A percentile compares a stretch with the other conserved stretches of the same genome.
Evolutionary conservation across 257 asterid genomes (phyloP).

Genomic region (Fraxinus excelsior): DNA sequence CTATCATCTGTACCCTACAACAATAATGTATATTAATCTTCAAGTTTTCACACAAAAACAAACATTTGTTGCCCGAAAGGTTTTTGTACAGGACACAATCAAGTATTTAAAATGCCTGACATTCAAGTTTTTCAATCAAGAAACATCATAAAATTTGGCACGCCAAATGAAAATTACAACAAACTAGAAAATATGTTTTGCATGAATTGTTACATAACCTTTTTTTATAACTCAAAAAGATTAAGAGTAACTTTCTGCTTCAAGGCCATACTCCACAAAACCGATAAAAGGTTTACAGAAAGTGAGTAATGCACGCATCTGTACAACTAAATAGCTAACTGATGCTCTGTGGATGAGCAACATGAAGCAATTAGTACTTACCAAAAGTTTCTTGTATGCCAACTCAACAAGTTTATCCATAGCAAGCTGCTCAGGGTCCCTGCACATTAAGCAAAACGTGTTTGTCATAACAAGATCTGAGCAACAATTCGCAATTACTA

Average conservation of each 20-base stretch:
- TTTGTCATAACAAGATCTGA: constrained; percentile 15
- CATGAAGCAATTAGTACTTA: constrained; percentile 34
- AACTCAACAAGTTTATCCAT: constrained; percentile 77
- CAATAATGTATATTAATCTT: neutral
- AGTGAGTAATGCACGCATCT: neutral
- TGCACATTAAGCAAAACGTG: constrained; percentile 35
- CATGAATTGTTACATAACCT: neutral
- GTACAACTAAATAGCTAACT: neutral
- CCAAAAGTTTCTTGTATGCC: constrained; percentile 83
- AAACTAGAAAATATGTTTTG: neutral
- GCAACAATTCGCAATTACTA: constrained; percentile 7
- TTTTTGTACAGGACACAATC: neutral
- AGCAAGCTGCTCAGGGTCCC: constrained; percentile 89
- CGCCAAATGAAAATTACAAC: neutral
- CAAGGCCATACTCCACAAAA: neutral
- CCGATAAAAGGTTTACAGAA: neutral
- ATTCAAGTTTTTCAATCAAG: neutral
- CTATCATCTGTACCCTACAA: neutral
- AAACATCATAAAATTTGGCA: neutral
- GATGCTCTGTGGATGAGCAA: constrained; percentile 12
- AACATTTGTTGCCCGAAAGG: neutral
- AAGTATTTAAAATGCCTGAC: neutral
- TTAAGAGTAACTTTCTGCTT: constrained; percentile 13
- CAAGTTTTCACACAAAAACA: neutral
- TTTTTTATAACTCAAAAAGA: constrained; percentile 2